Evolutionary conservation across 2,329 filamentous ascomycete genomes (phyloP), one percentile per base, ranked within the genome.

Genomic region (Didymella keratinophila): DNA sequence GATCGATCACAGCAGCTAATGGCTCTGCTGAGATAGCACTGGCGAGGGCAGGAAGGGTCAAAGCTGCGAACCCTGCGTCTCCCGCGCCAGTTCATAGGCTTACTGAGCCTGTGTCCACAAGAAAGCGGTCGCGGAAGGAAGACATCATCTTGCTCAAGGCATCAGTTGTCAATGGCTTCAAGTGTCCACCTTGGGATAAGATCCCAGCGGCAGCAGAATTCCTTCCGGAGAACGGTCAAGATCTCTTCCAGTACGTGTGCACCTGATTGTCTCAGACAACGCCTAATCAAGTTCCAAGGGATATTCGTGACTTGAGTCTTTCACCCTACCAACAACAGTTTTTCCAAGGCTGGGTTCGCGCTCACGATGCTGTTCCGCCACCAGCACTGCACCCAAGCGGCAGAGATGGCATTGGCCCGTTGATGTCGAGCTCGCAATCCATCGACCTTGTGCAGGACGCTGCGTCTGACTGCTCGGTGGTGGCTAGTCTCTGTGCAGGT

Each of bases 381-480:
- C 78, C 80, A 21, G 71, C 74, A 2, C 77, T 77, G 72, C 72
- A 74, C 21, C 66, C 72, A 1, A 64, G 64, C 4, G 65, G 70
- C 30, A 67, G 71, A 30, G 60, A 58, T 27, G 64, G 71, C 12
- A 63, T 74, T 4, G 76, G 75, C 3, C 83, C 82, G 14, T 78
- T 85, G 11, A 91, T 91, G 87, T 76, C 79, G 45, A 80, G 84
- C 16, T 77, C 78, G 7, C 78, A 82, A 9, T 83, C 85, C 14
- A 87, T 91, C 61, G 94, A 99, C 76, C 84, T 99, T 8, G 93
- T 97, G 2, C 95, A 99, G 77, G 95, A 99, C 76, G 88, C 96
- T 58, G 93, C 94, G 5, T 96, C 94, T 0, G 95, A 99, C 75
- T 99, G 95, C 73, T 98, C 95, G 1, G 94, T 99, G 3, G 94